Evolutionary conservation across 163 green algal species (phyloP).

Genomic region (Scenedesmus sp.): DNA sequence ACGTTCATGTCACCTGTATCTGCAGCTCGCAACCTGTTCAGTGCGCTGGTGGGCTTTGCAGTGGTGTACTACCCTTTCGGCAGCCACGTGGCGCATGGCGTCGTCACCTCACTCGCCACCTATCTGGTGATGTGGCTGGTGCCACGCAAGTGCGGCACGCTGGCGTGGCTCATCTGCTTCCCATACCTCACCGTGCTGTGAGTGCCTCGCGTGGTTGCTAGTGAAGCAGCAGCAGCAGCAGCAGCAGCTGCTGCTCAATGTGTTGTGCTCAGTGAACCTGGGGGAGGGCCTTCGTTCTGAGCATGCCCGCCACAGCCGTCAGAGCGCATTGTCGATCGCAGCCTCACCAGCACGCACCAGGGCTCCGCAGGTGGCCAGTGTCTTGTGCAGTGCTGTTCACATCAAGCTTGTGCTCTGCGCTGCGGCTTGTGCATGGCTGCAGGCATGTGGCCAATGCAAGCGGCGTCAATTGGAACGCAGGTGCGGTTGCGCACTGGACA

Average conservation of each 20-base stretch:
- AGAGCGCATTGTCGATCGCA: too few relatives aligned
- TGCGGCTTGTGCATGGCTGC: constrained; percentile 29
- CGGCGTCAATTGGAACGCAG: constrained; percentile 81
- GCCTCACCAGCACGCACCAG: too few relatives aligned
- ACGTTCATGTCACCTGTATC: background rate
- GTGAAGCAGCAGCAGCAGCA: background rate
- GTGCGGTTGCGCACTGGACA: background rate
- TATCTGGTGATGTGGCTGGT: constrained; percentile 80
- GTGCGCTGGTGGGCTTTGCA: constrained; percentile 77
- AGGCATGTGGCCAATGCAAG: constrained; percentile 85
- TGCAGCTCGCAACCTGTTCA: constrained; percentile 85
- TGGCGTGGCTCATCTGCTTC: constrained; percentile 83
- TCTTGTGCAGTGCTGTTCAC: too few relatives aligned
- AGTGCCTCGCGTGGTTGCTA: background rate
- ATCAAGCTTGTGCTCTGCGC: background rate
- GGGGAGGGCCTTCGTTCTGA: too few relatives aligned
- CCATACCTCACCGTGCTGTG: constrained; percentile 78
- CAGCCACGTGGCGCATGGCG: constrained; percentile 69
- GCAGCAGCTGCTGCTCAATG: background rate
- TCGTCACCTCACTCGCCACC: constrained; percentile 64
- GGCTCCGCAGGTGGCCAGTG: too few relatives aligned
- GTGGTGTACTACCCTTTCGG: constrained; percentile 93
- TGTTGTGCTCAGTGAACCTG: too few relatives aligned
- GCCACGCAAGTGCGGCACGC: constrained; percentile 65
- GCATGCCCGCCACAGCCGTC: too few relatives aligned